A percentile compares a stretch with the other conserved stretches of the same genome.
phyloP scores from a whole-genome alignment of 2,329 filamentous ascomycete species.

The Aciculosporium take region DNA sequence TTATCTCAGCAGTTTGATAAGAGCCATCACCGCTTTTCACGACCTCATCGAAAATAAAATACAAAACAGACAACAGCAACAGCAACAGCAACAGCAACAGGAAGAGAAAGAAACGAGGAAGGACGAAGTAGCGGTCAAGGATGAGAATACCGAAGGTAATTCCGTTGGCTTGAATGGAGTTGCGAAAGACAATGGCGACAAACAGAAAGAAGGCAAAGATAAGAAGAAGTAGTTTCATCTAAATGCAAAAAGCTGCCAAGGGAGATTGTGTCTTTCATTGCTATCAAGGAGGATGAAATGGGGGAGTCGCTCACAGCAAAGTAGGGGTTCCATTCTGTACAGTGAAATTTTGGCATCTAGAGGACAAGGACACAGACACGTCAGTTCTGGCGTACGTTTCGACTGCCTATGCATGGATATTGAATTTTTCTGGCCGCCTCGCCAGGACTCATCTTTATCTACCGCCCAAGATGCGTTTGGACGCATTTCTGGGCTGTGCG shows the following conservation, averaged over 20 bases:
- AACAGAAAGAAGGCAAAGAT: slow-evolving; percentile 45
- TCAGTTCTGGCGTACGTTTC: background rate
- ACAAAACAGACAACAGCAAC: slow-evolving; percentile 86
- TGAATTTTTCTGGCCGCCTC: too few species aligned
- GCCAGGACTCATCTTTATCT: background rate
- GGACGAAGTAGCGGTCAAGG: slow-evolving; percentile 47
- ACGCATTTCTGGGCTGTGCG: too few species aligned
- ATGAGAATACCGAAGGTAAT: slow-evolving; percentile 41
- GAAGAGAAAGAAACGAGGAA: slow-evolving; percentile 90
- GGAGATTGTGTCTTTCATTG: background rate
- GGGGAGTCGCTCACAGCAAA: background rate
- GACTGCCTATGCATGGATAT: background rate
- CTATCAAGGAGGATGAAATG: background rate
- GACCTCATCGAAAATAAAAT: slow-evolving; percentile 99
- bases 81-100: too few species aligned
- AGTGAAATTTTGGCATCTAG: background rate
- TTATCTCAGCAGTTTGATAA: slow-evolving; percentile 90
- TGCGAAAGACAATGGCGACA: slow-evolving; percentile 35
- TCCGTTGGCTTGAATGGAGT: slow-evolving; percentile 26
- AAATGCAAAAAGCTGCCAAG: background rate
- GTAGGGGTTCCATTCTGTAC: background rate
- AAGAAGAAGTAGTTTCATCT: slow-evolving; percentile 25
- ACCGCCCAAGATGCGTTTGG: background rate
- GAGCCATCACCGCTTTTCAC: slow-evolving; percentile 97
- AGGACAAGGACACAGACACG: background rate